Evolutionary conservation across 2,329 filamentous ascomycete genomes (phyloP).

Genomic region (Fusarium albidum): DNA sequence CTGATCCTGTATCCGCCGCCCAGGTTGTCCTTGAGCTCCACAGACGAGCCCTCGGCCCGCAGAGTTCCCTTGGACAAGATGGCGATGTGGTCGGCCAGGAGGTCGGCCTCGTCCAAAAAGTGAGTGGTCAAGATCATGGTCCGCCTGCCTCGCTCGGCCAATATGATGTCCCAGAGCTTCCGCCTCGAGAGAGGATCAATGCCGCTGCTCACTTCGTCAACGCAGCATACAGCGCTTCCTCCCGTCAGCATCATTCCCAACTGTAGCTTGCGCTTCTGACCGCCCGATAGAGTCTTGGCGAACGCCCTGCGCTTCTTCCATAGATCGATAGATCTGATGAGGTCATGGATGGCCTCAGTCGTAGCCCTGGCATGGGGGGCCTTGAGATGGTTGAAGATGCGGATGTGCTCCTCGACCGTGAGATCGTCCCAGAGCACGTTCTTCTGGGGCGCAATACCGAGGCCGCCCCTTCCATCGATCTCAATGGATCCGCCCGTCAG

Average conservation of each 20-base stretch:
- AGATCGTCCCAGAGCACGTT: conserved; percentile 94
- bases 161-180: conserved; percentile 93
- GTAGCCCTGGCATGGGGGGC: conserved; percentile 63
- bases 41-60: conserved; percentile 83
- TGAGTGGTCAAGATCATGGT: conserved; percentile 92
- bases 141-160: conserved; percentile 81
- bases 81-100: conserved; percentile 87
- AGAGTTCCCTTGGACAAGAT: conserved; percentile 86
- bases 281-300: conserved; percentile 83
- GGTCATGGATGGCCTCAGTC: conserved; percentile 65
- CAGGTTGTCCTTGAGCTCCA: conserved; percentile 81
- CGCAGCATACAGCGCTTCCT: conserved; percentile 85
- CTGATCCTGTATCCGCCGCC: conserved; percentile 88
- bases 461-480: conserved; percentile 78
- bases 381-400: conserved; percentile 86
- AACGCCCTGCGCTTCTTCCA: conserved; percentile 75
- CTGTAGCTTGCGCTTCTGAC: conserved; percentile 92
- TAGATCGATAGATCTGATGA: conserved; percentile 78
- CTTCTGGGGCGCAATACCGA: conserved; percentile 91
- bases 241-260: conserved; percentile 96
- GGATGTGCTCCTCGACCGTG: conserved; percentile 84
- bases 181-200: conserved; percentile 85
- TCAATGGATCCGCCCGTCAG: conserved; percentile 79
- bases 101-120: conserved; percentile 91
- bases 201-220: conserved; percentile 91